Conservation (phyloP, 129 eudicot species). For the Logfia minima region DNA sequence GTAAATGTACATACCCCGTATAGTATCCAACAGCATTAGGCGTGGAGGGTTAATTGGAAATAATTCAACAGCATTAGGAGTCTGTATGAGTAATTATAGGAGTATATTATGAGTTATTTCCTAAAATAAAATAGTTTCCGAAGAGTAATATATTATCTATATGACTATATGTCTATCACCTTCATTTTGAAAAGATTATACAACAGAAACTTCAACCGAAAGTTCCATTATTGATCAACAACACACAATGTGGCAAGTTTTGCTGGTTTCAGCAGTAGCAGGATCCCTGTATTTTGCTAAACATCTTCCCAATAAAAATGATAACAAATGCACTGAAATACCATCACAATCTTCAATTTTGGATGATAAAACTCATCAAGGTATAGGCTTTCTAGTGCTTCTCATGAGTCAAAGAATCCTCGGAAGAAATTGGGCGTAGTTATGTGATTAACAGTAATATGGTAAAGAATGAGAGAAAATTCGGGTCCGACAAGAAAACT, state of each 20-base stretch:
- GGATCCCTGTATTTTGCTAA: constrained; percentile 76
- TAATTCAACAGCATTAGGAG: not conserved
- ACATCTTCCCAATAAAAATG: constrained; percentile 38
- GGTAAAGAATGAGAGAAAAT: constrained; percentile 30
- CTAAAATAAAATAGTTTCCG: not conserved
- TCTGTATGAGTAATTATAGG: not conserved
- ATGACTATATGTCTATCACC: not conserved
- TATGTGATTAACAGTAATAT: constrained; percentile 28
- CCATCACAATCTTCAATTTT: constrained; percentile 10
- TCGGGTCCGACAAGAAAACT: constrained; percentile 27
- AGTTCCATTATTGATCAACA: not conserved
- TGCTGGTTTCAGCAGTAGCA: constrained; percentile 70
- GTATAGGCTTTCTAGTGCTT: constrained; percentile 63
- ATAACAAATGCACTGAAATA: constrained; percentile 10
- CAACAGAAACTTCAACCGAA: not conserved
- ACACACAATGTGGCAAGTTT: constrained; percentile 75
- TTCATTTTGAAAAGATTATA: not conserved
- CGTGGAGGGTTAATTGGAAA: not conserved
- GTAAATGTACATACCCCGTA: too few species aligned
- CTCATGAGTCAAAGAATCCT: constrained; percentile 25
- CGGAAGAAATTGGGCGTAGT: constrained; percentile 36
- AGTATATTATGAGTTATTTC: not conserved
- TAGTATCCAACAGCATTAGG: too few species aligned
- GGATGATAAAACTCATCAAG: constrained; percentile 28
- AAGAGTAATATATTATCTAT: not conserved